Evolutionary conservation across 441 rosid species (phyloP).

Genomic region (Populus trichocarpa): DNA sequence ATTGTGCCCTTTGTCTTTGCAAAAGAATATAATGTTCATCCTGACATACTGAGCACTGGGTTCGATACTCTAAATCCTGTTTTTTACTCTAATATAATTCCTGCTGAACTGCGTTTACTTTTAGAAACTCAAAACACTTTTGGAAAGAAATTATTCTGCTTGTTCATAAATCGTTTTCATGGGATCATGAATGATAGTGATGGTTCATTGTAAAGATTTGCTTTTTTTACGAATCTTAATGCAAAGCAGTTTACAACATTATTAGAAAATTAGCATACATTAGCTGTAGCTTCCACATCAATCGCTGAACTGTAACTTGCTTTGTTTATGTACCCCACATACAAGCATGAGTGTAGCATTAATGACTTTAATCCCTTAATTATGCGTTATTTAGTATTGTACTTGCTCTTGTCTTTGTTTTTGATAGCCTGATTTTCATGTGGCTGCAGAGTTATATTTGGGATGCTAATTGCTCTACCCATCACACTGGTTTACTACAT

Average conservation of each 20-base stretch:
- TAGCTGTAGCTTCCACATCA: constrained; percentile 11
- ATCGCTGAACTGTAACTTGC: neutral
- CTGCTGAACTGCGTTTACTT: neutral
- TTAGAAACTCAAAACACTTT: neutral
- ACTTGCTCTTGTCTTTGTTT: too few relatives aligned
- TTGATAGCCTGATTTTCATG: neutral
- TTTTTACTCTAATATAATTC: too few relatives aligned
- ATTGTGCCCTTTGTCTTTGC: constrained; percentile 96
- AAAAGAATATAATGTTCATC: constrained; percentile 93
- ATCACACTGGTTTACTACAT: constrained; percentile 86
- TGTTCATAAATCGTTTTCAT: neutral
- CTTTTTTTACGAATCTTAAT: neutral
- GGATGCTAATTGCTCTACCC: constrained; percentile 88
- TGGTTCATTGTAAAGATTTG: too few relatives aligned
- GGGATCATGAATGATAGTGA: neutral
- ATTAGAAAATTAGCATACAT: neutral
- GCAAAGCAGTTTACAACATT: neutral
- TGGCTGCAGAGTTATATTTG: constrained; percentile 78
- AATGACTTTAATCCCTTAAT: neutral
- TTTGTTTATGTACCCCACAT: too few relatives aligned
- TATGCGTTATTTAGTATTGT: neutral
- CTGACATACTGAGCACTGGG: constrained; percentile 94
- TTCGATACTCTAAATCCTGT: constrained; percentile 16
- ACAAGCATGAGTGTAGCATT: too few relatives aligned
- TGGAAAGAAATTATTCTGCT: neutral